These are phyloP conservation scores for Mycena galericulata DNA, from an alignment of 768 basidiomycete genomes.

Conservation along the genomic window DNA sequence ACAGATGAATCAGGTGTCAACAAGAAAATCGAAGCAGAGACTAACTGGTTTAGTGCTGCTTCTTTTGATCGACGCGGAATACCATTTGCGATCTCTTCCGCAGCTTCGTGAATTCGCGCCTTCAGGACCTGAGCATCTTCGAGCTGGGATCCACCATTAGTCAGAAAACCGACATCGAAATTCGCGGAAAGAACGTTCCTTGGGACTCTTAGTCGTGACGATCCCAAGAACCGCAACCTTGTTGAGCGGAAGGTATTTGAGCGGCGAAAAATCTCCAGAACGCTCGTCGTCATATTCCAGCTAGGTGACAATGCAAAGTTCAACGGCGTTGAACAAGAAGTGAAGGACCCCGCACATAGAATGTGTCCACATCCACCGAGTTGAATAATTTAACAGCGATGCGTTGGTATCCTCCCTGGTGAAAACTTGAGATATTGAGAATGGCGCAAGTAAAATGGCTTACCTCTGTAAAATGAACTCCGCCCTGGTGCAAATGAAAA, in stretches of 20 bases:
- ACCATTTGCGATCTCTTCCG: slow-evolving; percentile 58
- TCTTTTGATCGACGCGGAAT: slow-evolving; percentile 57
- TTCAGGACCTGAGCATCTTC: slow-evolving; percentile 64
- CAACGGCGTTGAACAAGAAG: slow-evolving; percentile 8
- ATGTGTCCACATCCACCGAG: slow-evolving; percentile 67
- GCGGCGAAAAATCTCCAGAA: slow-evolving; percentile 69
- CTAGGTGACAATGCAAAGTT: slow-evolving; percentile 49
- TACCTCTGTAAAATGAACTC: slow-evolving; percentile 65
- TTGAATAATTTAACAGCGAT: slow-evolving; percentile 69
- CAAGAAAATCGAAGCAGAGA: slow-evolving; percentile 21
- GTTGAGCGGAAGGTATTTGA: slow-evolving; percentile 61
- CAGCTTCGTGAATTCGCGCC: slow-evolving; percentile 65
- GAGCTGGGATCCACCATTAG: slow-evolving; percentile 48
- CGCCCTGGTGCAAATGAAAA: slow-evolving; percentile 41
- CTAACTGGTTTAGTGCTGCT: slow-evolving; percentile 65
- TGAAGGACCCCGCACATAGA: slow-evolving; percentile 52
- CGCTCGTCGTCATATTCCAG: slow-evolving; percentile 77
- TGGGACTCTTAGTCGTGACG: slow-evolving; percentile 60
- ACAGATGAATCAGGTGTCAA: slow-evolving; percentile 11
- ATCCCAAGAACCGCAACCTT: slow-evolving; percentile 62
- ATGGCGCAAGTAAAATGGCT: not conserved
- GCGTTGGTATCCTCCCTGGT: slow-evolving; percentile 65
- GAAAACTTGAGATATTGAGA: not conserved
- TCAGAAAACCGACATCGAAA: not conserved
- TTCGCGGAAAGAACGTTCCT: slow-evolving; percentile 43